These are phyloP conservation scores for Rubroboletus satanas DNA, from an alignment of 768 basidiomycete genomes.

Conservation along the genomic window DNA sequence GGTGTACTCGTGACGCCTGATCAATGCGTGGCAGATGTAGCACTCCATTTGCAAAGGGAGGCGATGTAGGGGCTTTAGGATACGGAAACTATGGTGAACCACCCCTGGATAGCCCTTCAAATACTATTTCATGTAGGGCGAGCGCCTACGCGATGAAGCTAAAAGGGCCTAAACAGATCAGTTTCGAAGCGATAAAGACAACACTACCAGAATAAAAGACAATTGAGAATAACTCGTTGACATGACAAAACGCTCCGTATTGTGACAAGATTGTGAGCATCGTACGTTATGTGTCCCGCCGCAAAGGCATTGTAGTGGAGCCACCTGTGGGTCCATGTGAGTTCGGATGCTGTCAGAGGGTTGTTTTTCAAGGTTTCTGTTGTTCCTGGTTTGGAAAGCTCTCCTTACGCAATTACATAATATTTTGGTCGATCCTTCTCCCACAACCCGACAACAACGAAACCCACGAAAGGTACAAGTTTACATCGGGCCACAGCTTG, in stretches of 20 bases:
- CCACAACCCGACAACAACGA: too few species aligned
- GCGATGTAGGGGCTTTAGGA: not conserved
- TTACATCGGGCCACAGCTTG: slow-evolving; percentile 3
- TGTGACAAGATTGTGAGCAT: not conserved
- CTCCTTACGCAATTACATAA: too few species aligned
- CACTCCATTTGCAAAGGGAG: slow-evolving; percentile 11
- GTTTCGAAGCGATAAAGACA: not conserved
- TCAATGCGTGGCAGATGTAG: slow-evolving; percentile 11
- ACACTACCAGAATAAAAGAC: not conserved
- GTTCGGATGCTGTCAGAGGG: not conserved
- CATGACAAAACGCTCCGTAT: slow-evolving; percentile 1
- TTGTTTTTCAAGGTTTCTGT: not conserved
- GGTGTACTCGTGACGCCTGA: slow-evolving; percentile 11
- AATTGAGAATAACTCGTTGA: slow-evolving; percentile 3
- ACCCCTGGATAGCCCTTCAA: not conserved
- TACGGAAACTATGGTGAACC: not conserved
- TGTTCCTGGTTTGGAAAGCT: too few species aligned
- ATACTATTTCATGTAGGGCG: not conserved
- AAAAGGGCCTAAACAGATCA: not conserved
- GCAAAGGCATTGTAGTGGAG: not conserved
- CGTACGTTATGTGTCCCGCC: not conserved
- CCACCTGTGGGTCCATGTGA: slow-evolving; percentile 4
- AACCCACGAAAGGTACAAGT: too few species aligned
- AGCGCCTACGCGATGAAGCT: not conserved
- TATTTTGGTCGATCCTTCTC: too few species aligned